phyloP scores from a whole-genome alignment of 164 flowering plant genomes.

The Liquidambar formosana region DNA sequence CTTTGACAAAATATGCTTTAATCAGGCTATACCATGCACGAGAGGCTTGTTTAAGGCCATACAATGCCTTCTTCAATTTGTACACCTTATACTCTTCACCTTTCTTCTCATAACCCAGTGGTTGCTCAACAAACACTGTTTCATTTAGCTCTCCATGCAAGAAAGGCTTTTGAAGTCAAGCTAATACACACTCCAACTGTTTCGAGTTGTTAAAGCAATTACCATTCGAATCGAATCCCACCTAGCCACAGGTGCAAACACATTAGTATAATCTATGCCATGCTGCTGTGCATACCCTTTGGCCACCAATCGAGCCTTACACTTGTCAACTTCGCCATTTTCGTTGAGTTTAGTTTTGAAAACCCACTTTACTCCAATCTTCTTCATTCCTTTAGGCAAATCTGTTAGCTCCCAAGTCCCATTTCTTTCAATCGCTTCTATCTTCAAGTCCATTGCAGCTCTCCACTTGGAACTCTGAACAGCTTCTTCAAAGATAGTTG shows the following conservation, averaged over 20 bases:
- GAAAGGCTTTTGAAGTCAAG: neutral
- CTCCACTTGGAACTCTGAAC: neutral
- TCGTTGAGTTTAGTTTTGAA: neutral
- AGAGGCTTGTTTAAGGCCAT: no score
- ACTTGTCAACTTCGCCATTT: neutral
- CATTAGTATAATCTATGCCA: no score
- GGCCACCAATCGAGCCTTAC: neutral
- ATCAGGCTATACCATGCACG: no score
- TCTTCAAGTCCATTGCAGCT: neutral
- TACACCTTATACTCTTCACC: no score
- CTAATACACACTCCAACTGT: neutral
- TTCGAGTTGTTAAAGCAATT: no score
- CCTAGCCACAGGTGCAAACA: no score
- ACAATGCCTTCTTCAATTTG: no score
- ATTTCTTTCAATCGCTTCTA: no score
- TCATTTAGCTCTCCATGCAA: no score
- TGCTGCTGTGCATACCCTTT: no score
- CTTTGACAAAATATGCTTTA: no score
- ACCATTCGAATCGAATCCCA: neutral
- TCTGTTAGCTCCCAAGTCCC: neutral
- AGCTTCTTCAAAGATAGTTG: neutral
- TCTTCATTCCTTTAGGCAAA: no score
- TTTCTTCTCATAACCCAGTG: neutral
- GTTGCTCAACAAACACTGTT: slow-evolving; percentile 1
- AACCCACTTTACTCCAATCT: neutral